These are phyloP conservation scores for Obelidium mucronatum DNA, from an alignment of 192 early-diverging fungal genomes.

Conservation along the genomic window DNA sequence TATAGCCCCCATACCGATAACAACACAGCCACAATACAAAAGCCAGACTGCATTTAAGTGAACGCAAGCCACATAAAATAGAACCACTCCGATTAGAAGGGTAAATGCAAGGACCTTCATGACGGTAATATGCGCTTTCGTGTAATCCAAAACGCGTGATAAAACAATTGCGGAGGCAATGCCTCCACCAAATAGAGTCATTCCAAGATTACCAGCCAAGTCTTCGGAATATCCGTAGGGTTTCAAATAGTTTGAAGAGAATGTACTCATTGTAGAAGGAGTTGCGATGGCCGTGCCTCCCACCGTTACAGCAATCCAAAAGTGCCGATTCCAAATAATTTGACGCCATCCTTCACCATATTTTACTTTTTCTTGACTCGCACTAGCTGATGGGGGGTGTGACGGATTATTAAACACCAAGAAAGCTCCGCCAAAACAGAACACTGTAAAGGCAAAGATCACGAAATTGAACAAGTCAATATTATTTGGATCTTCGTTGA, in stretches of 20 bases:
- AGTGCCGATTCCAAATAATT: conserved; percentile 19
- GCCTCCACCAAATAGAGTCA: conserved; percentile 63
- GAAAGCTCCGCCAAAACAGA: neutral
- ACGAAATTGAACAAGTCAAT: conserved; percentile 14
- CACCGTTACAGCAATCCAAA: conserved; percentile 31
- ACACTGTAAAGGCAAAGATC: neutral
- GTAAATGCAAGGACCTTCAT: conserved; percentile 39
- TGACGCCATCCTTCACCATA: conserved; percentile 29
- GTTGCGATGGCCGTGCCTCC: conserved; percentile 6
- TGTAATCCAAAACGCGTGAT: conserved; percentile 61
- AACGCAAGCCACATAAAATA: conserved; percentile 7
- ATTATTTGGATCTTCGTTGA: conserved; percentile 1
- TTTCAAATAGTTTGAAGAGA: conserved; percentile 33
- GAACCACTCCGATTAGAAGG: conserved; percentile 20
- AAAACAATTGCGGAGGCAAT: conserved; percentile 60
- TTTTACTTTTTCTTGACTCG: neutral
- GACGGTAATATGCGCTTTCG: conserved; percentile 56
- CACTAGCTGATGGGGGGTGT: conserved; percentile 21
- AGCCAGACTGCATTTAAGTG: neutral
- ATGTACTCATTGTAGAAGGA: conserved; percentile 25
- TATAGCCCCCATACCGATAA: conserved; percentile 38
- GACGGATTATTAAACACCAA: conserved; percentile 29
- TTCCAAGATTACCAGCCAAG: conserved; percentile 64
- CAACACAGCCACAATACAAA: conserved; percentile 9
- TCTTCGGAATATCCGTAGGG: conserved; percentile 41